These are phyloP conservation scores for Pestalotiopsis sp. DNA, from an alignment of 2,329 filamentous ascomycete species.

Conservation along the genomic window DNA sequence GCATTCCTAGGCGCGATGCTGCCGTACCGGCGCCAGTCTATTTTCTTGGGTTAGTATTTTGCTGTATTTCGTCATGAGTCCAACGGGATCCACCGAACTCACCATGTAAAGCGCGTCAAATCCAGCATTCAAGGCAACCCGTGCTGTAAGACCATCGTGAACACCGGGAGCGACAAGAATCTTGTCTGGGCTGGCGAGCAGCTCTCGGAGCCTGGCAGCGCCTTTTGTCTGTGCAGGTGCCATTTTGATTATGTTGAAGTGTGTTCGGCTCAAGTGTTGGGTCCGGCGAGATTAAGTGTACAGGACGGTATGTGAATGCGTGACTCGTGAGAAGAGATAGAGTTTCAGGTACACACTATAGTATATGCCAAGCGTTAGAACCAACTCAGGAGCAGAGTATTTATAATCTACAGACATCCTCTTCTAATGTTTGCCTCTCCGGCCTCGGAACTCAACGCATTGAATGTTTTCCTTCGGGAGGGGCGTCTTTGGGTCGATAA, in stretches of 20 bases:
- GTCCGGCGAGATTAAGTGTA: too few species aligned
- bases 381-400: neutral
- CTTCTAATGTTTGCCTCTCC: constrained; percentile 7
- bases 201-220: constrained; percentile 39
- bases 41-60: neutral
- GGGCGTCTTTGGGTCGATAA: constrained; percentile 1
- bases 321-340: neutral
- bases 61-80: neutral
- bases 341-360: neutral
- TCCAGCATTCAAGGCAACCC: constrained; percentile 61
- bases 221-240: constrained; percentile 14
- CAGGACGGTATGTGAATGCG: too few species aligned
- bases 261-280: too few species aligned
- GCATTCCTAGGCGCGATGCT: constrained; percentile 56
- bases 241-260: neutral
- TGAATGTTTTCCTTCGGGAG: constrained; percentile 5
- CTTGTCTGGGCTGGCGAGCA: constrained; percentile 37
- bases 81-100: constrained; percentile 17
- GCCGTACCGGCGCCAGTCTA: constrained; percentile 27
- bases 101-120: constrained; percentile 71
- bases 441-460: constrained; percentile 3
- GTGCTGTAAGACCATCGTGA: constrained; percentile 67
- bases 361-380: too few species aligned
- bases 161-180: constrained; percentile 64
- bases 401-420: neutral